Evolutionary conservation across 345 rosid species (phyloP), one percentile per base, ranked within the genome.

Genomic region (Xanthoceras sorbifolium): DNA sequence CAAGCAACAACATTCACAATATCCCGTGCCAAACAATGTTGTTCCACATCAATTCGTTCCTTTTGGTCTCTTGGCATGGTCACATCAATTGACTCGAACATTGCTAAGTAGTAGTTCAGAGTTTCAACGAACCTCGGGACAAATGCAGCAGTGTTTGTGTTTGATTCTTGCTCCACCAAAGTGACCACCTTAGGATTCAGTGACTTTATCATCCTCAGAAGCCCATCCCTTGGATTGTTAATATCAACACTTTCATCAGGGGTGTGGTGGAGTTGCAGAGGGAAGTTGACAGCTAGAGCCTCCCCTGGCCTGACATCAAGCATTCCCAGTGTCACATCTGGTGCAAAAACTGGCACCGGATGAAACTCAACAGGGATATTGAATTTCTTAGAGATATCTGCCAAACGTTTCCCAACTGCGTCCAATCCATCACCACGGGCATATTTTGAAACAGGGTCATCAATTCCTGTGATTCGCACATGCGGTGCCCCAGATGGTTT

Each of bases 91-190:
- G 97, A 90, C 84, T 90, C 93, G 3, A 89, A 91, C 77, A 91
- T 86, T 8, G 97, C 97, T 76, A 79, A 6, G 80, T 91, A 91
- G 81, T 81, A 90, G 64, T 91, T 88, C 8, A 89, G 83, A 34
- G 92, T 78, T 80, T 91, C 97, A 6, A 60, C 18, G 31, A 91
- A 91, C 84, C 93, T 76, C 0, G 88, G 83, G 75, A 91, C 73
- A 82, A 91, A 91, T 11, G 92, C 88, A 42, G 93, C 79, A 11
- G 93, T 91, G 86, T 91, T 91, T 18, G 97, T 87, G 83, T 90
- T 91, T 18, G 93, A 90, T 82, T 91, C 97, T 65, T 91, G 97
- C 83, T 90, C 97, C 26, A 89, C 90, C 79, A 91, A 57, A 25
- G 97, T 90, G 28, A 74, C 78, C 50, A 90, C 91, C 74, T 88